A percentile compares a stretch with the other conserved stretches of the same genome.
Conservation (phyloP, 768 basidiomycete genomes). For the Brasilioporus rufonigricans region DNA sequence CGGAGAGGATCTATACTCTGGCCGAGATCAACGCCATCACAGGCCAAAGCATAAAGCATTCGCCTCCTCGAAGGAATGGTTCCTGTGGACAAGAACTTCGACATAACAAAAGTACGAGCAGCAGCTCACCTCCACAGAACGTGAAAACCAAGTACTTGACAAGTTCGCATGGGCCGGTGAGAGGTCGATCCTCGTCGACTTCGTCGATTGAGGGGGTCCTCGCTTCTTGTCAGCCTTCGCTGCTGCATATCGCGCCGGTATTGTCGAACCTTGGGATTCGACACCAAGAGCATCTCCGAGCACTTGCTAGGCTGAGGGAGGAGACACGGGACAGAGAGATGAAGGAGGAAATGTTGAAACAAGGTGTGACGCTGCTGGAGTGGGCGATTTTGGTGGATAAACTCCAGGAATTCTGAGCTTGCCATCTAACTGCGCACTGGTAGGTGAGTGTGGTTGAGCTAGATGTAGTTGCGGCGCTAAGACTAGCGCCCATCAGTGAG, state of each 20-base stretch:
- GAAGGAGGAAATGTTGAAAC: slow-evolving; percentile 63
- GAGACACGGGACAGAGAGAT: slow-evolving; percentile 68
- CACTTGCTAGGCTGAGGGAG: slow-evolving; percentile 58
- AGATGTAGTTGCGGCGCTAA: not conserved
- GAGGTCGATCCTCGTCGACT: slow-evolving; percentile 35
- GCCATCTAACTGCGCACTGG: not conserved
- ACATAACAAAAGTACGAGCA: slow-evolving; percentile 16
- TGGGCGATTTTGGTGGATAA: slow-evolving; percentile 78
- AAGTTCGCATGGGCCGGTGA: slow-evolving; percentile 10
- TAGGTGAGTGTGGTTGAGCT: not conserved
- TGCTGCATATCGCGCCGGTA: slow-evolving; percentile 59
- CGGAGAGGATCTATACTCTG: slow-evolving; percentile 34
- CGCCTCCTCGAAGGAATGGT: slow-evolving; percentile 20
- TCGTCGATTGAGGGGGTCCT: slow-evolving; percentile 53
- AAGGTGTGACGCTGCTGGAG: slow-evolving; percentile 70
- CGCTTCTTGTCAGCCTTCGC: slow-evolving; percentile 60
- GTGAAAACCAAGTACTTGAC: slow-evolving; percentile 6
- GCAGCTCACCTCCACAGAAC: slow-evolving; percentile 21
- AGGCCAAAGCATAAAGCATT: slow-evolving; percentile 24
- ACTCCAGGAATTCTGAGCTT: slow-evolving; percentile 39
- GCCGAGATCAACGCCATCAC: slow-evolving; percentile 33
- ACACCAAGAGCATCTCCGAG: slow-evolving; percentile 58
- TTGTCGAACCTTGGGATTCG: slow-evolving; percentile 58
- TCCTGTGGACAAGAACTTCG: slow-evolving; percentile 9
- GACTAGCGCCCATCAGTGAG: not conserved